Evolutionary conservation across 768 basidiomycete species (phyloP).

Genomic region (Pleurotus pulmonarius): DNA sequence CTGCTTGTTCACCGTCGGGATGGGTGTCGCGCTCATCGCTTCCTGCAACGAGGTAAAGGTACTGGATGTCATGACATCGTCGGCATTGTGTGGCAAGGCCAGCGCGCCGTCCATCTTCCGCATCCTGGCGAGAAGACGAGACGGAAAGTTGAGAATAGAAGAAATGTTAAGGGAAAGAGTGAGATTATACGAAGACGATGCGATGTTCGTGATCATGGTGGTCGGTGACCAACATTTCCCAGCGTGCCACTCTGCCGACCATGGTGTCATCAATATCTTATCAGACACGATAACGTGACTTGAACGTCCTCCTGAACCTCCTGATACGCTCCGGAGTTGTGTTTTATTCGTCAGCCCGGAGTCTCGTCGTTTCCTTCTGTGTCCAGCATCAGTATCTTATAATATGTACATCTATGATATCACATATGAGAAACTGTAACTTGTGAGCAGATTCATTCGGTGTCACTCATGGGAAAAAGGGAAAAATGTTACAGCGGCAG

Average conservation of each 20-base stretch:
- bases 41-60: conserved; percentile 6
- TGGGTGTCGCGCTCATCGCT: conserved; percentile 8
- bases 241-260: not conserved
- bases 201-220: not conserved
- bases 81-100: conserved; percentile 10
- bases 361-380: no score
- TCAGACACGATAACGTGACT: no score
- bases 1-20: conserved; percentile 9
- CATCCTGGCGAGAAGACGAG: conserved; percentile 34
- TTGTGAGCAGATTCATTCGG: no score
- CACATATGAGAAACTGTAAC: not conserved
- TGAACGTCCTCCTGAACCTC: no score
- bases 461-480: no score
- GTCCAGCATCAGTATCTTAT: no score
- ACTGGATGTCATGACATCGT: conserved; percentile 8
- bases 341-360: no score
- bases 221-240: not conserved
- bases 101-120: conserved; percentile 29
- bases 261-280: no score
- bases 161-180: conserved; percentile 40
- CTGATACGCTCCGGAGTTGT: no score
- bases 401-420: no score
- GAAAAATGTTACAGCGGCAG: no score
- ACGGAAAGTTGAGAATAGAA: conserved; percentile 39
- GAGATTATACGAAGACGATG: conserved; percentile 24